Evolutionary conservation across 2,329 filamentous ascomycete genomes (phyloP), one percentile per base, ranked within the genome.

Genomic region (Daldinia sp.): DNA sequence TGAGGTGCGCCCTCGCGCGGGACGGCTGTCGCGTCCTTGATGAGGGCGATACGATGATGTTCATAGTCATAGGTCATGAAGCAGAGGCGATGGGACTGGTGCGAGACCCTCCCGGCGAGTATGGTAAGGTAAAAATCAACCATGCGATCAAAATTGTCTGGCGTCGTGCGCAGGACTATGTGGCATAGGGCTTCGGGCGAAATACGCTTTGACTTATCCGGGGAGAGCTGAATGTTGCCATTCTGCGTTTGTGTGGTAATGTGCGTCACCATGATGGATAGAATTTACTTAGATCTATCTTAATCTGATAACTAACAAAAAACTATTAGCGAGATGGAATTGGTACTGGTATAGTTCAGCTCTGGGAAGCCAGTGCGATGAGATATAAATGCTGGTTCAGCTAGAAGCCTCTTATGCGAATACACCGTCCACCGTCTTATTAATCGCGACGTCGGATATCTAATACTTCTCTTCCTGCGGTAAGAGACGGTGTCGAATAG

Each of bases 31-130:
- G 63, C 51, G 28, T 65, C 63, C 12, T 59, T 42, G 26, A 65
- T 28, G 33, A 65, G 28, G 42, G 63, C 63, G 6, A 65, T 53
- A 5, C 63, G 63, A 30, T 65, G 63, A 9, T 65, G 63, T 30
- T 65, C 63, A 51, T 65, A 61, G 35, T 65, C 63, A 9, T 65
- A 65, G 15, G 56, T 65, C 18, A 65, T 10, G 37, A 65, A 65
- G 6, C 56, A 59, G 10, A 65, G 37, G 6, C 63, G 63, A 28
- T 57, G 57, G 4, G 57, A 60, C 20, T 61, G 59, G 13, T 65
- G 63, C 26, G 63, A 50, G 35, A 65, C 39, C 28, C 54, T 60
- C 6, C 50, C 63, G 2, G 57, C 63, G 15, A 65, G 63, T 3
- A 65, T 53, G 4, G 50, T 65, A 6, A 65, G 42, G 23, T 65